A percentile compares a stretch with the other conserved stretches of the same genome.
Conservation (phyloP, 371 early-diverging fungal genomes). For the Mucor circinelloides region DNA sequence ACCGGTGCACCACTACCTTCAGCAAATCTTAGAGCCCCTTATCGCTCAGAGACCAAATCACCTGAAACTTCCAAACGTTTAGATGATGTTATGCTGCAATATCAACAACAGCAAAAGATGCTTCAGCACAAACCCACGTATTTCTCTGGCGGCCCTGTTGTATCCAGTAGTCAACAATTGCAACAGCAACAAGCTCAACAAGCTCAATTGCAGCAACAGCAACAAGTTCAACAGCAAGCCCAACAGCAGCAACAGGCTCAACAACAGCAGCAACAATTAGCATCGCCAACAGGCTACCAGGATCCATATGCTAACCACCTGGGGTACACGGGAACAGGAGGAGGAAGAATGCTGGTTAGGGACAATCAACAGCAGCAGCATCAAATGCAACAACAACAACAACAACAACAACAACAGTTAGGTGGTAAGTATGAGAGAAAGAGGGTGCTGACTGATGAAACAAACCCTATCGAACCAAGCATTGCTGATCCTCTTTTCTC, state of each 20-base stretch:
- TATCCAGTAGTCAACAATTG: conserved; percentile 12
- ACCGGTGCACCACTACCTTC: conserved; percentile 38
- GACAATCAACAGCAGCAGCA: conserved; percentile 27
- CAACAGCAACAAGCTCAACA: conserved; percentile 17
- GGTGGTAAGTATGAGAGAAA: conserved; percentile 41
- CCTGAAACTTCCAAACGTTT: conserved; percentile 52
- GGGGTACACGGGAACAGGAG: conserved; percentile 34
- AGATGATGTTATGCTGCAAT: conserved; percentile 57
- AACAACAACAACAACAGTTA: conserved; percentile 17
- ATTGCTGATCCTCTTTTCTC: conserved; percentile 38
- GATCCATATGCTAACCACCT: conserved; percentile 32
- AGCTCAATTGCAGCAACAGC: conserved; percentile 8
- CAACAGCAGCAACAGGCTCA: conserved; percentile 4
- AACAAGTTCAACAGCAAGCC: conserved; percentile 1
- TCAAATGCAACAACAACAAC: background rate
- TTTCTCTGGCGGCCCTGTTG: conserved; percentile 1
- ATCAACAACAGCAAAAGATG: conserved; percentile 51
- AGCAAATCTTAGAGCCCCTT: conserved; percentile 23
- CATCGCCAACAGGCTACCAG: conserved; percentile 12
- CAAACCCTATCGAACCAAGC: conserved; percentile 28
- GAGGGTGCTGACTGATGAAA: conserved; percentile 26
- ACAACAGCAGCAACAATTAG: conserved; percentile 4
- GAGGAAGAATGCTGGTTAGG: conserved; percentile 42
- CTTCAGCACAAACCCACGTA: conserved; percentile 34
- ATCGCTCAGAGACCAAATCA: conserved; percentile 47